Evolutionary conservation across 441 rosid genomes (phyloP).

Genomic region (Pelargonium citronellum): DNA sequence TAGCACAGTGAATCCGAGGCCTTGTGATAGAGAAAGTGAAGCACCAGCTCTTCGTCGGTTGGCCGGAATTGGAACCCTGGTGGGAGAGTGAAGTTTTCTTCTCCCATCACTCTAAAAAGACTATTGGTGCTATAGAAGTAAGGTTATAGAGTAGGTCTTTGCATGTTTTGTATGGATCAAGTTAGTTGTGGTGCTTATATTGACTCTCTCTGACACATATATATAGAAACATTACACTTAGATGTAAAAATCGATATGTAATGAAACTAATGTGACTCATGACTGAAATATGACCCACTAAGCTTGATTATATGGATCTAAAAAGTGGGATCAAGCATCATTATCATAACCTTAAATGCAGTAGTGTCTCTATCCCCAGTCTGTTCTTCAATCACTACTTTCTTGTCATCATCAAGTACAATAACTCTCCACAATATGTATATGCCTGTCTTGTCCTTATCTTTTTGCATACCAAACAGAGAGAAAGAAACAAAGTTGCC

Average conservation of each 20-base stretch:
- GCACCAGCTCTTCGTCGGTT: constrained; percentile 42
- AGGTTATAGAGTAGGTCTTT: neutral
- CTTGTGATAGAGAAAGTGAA: constrained; percentile 40
- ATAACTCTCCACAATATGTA: neutral
- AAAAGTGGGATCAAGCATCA: neutral
- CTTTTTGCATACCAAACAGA: constrained; percentile 7
- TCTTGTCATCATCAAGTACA: constrained; percentile 2
- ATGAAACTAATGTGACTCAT: neutral
- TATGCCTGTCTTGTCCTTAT: constrained; percentile 1
- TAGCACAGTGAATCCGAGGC: constrained; percentile 23
- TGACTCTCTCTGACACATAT: neutral
- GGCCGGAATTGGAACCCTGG: constrained; percentile 48
- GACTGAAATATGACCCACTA: neutral
- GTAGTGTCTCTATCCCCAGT: neutral
- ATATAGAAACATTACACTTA: neutral
- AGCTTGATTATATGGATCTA: constrained; percentile 2
- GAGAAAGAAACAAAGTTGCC: constrained; percentile 6
- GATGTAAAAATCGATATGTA: no score
- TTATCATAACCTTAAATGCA: constrained; percentile 2
- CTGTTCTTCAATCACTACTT: neutral
- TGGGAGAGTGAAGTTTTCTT: constrained; percentile 29
- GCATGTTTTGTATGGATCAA: no score
- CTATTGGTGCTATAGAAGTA: neutral
- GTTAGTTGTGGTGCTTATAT: neutral
- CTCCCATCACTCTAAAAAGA: constrained; percentile 22